Base-by-base conservation (phyloP, 345 rosid genomes). In the Aethionema arabicum region DNA sequence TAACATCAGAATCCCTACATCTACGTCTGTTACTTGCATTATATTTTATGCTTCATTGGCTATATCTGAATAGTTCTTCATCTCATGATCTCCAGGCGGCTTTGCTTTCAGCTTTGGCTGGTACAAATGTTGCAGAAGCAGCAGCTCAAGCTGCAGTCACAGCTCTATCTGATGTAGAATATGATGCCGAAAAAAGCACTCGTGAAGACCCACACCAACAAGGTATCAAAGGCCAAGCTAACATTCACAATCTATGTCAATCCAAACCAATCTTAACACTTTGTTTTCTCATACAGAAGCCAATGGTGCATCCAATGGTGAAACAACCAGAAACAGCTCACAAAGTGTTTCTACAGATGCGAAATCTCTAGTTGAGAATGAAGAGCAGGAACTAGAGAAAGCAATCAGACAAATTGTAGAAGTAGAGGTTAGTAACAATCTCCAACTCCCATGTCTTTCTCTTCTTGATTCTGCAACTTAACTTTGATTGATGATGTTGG, bases 41-140 rank as follows among this genome's bases (percentile, higher is more conserved):
- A 30, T 29, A 15, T 40, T n/a, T 32, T 49, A 48, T 63, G 14
- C 33, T 50, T 35, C 40, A 56, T 35, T 39, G 36, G 11, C 32
- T 38, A 4, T 16, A 56, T 15, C 50, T 69, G 9, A 62, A 33
- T 53, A 33, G 15, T 56, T 35, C 6, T 21, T 40, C 46, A 9
- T 65, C 12, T 31, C n/a, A 42, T 68, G 45, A 54, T 56, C 74
- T 53, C 46, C 80, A 93, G 99, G 96, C 83, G 75, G 90, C 95
- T 37, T 93, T 93, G 72, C 80, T 90, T 47, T 90, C 96, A 16
- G 91, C 97, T 56, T 75, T 93, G 82, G 86, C 91, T 14, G 99
- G 97, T 29, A 59, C 71, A n/a, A 82, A 83, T 52, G 80, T 80
- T 74, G 88, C 95, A 62, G 86, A 85, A 84, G 85, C 91, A 55